Percentiles rank a stretch among this genome's conserved stretches.
Evolutionary conservation across 257 asterid genomes (phyloP).

Genomic region (Leonotis leonurus): DNA sequence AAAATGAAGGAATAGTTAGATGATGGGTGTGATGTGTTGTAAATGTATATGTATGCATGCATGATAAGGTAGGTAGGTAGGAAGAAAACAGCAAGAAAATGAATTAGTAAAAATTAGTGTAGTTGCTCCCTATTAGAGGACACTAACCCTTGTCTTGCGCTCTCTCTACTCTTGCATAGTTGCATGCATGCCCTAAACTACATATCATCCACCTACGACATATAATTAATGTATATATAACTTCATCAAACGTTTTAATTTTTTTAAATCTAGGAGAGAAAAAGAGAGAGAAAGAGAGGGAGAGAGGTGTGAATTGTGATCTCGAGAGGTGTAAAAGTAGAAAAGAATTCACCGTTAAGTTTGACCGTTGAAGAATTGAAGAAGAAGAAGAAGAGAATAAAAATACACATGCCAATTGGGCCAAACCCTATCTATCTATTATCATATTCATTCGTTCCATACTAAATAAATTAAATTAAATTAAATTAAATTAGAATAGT

Average conservation of each 20-base stretch:
- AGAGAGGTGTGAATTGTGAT: constrained; percentile 4
- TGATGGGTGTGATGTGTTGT: too few relatives aligned
- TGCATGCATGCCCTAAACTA: too few relatives aligned
- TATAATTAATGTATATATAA: too few relatives aligned
- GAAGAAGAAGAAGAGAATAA: constrained; percentile 49
- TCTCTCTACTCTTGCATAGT: too few relatives aligned
- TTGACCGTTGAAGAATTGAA: constrained; percentile 70
- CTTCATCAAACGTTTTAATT: too few relatives aligned
- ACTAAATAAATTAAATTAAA: neutral
- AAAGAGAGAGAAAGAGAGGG: neutral
- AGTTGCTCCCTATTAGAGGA: constrained; percentile 37
- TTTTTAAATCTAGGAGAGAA: neutral
- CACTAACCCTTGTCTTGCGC: constrained; percentile 53
- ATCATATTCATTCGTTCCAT: neutral
- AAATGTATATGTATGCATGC: neutral
- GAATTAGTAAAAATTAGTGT: constrained; percentile 22
- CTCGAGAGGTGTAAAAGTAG: constrained; percentile 43
- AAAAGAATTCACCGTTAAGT: constrained; percentile 28
- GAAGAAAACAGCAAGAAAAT: constrained; percentile 15
- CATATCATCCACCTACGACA: too few relatives aligned
- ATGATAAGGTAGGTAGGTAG: neutral
- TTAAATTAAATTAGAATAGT: too few relatives aligned
- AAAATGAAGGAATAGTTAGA: too few relatives aligned
- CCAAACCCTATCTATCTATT: neutral
- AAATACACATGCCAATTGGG: constrained; percentile 37